These are phyloP conservation scores for Neoboletus subvelutipes DNA, from an alignment of 768 basidiomycete species.

Conservation along the genomic window DNA sequence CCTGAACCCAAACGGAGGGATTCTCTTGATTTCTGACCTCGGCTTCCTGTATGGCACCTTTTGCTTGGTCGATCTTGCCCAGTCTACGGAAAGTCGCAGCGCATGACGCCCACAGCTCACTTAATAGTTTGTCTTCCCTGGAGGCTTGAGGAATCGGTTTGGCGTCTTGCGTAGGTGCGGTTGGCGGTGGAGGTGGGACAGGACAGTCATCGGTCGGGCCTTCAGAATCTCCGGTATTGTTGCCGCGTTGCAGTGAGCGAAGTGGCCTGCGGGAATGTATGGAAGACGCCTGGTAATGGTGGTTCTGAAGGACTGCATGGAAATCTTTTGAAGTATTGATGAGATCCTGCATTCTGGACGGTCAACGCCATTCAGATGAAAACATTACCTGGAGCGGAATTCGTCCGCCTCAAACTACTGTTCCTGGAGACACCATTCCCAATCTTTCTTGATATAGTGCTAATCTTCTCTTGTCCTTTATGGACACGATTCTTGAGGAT, in stretches of 20 bases:
- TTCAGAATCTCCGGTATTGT: slow-evolving; percentile 35
- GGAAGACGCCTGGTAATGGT: slow-evolving; percentile 71
- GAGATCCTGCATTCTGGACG: background rate
- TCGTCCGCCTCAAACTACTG: slow-evolving; percentile 56
- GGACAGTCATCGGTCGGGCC: slow-evolving; percentile 36
- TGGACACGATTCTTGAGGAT: slow-evolving; percentile 74
- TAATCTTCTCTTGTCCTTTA: slow-evolving; percentile 69
- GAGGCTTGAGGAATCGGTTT: slow-evolving; percentile 38
- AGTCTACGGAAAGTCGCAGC: slow-evolving; percentile 91
- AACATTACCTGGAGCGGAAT: slow-evolving; percentile 65
- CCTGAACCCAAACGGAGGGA: slow-evolving; percentile 93
- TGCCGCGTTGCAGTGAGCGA: slow-evolving; percentile 43
- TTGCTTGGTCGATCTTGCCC: slow-evolving; percentile 87
- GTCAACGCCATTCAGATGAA: background rate
- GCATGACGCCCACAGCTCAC: slow-evolving; percentile 90
- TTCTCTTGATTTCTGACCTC: slow-evolving; percentile 86
- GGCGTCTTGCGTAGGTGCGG: slow-evolving; percentile 37
- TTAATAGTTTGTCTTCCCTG: slow-evolving; percentile 68
- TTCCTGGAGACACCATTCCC: slow-evolving; percentile 65
- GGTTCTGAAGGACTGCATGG: slow-evolving; percentile 59
- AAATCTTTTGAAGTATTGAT: slow-evolving; percentile 50
- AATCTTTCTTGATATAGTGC: slow-evolving; percentile 74
- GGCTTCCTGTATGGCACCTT: slow-evolving; percentile 92
- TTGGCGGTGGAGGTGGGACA: slow-evolving; percentile 33
- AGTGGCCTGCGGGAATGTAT: slow-evolving; percentile 77